phyloP scores from a whole-genome alignment of 257 asterid species.

The Solanum phureja region DNA sequence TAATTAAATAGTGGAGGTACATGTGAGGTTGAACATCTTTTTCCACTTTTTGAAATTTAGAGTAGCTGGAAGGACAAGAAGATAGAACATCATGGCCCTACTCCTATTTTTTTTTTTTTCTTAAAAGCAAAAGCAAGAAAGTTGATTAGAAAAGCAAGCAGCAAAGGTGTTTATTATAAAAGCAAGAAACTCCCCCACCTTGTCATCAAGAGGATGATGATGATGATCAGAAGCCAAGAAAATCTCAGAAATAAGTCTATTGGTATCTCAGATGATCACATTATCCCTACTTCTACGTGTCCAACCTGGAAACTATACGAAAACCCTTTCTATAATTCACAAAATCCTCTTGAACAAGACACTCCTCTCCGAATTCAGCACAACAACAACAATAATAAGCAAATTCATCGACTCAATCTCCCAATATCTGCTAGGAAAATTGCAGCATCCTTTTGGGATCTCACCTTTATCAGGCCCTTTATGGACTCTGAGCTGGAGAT shows the following conservation, averaged over 20 bases:
- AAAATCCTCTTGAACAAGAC: constrained; percentile 1
- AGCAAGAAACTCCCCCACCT: constrained; percentile 8
- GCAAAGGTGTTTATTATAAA: constrained; percentile 8
- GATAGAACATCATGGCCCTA: constrained; percentile 22
- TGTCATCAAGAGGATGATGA: constrained; percentile 32
- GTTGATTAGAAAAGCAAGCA: constrained; percentile 1
- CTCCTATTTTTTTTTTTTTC: background rate
- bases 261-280: constrained; percentile 16
- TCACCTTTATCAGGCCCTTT: constrained; percentile 47
- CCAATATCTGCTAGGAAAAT: constrained; percentile 62
- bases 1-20: constrained; percentile 7
- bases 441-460: constrained; percentile 69
- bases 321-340: constrained; percentile 54
- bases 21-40: constrained; percentile 14
- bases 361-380: background rate
- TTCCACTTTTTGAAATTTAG: constrained; percentile 5
- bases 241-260: constrained; percentile 11
- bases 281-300: constrained; percentile 7
- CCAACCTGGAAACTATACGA: constrained; percentile 84
- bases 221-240: constrained; percentile 47
- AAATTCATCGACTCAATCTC: constrained; percentile 60
- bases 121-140: constrained; percentile 20
- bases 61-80: constrained; percentile 6
- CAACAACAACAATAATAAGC: constrained; percentile 5
- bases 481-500: constrained; percentile 62